Percentiles rank a stretch among this genome's conserved stretches.
Conservation (phyloP, 805 yeast species). For the Suhomyces emberorum region DNA sequence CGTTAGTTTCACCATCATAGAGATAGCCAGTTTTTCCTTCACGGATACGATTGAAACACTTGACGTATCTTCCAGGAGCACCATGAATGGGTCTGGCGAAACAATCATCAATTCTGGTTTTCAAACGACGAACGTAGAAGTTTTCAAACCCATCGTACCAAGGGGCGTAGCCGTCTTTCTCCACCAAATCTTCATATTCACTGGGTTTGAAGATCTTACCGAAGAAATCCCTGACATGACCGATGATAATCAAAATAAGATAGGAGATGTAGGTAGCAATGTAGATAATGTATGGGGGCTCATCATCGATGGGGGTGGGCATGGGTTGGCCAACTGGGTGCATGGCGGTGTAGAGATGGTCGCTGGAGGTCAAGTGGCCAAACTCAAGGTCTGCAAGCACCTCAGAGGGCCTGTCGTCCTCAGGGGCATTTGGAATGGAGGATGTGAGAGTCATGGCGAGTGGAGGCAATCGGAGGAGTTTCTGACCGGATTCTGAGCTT, state of each 20-base stretch:
- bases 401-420: conserved; percentile 29
- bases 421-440: conserved; percentile 38
- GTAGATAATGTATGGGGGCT: conserved; percentile 80
- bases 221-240: conserved; percentile 86
- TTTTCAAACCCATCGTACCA: conserved; percentile 92
- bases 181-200: conserved; percentile 62
- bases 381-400: conserved; percentile 58
- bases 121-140: conserved; percentile 89
- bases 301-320: conserved; percentile 67
- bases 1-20: conserved; percentile 71
- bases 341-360: conserved; percentile 59
- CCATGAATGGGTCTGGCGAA: conserved; percentile 96
- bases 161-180: conserved; percentile 90
- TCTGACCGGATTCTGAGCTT: no score
- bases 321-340: conserved; percentile 57
- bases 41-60: conserved; percentile 76
- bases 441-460: conserved; percentile 2
- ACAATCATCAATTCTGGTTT: conserved; percentile 88
- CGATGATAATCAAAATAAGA: conserved; percentile 78
- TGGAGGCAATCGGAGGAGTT: no score
- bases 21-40: conserved; percentile 62
- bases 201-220: conserved; percentile 72
- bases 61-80: conserved; percentile 90
- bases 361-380: conserved; percentile 64
- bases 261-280: conserved; percentile 84